Base-by-base conservation (phyloP, 164 flowering plant species). In the Saururus chinensis region DNA sequence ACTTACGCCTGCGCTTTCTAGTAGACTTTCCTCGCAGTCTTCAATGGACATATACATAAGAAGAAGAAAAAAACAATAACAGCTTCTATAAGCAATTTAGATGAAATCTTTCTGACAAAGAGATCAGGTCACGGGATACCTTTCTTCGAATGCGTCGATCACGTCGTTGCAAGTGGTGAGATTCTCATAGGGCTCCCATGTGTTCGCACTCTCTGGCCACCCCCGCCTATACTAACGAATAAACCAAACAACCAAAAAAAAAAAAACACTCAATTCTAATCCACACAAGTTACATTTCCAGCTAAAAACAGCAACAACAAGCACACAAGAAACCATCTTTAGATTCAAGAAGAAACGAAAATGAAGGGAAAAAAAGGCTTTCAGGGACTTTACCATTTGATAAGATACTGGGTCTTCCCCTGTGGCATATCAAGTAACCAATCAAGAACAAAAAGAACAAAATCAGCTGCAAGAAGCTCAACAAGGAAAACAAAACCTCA, bases 171-270 rank as follows among this genome's bases (percentile, higher is more conserved):
- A 83, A 17, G 84, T 51, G 62, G 73, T 71, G 56, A 95, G 77
- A 73, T 95, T 92, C 71, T 89, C 93, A 13, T 81, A 56, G 24
- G 99, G 99, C 76, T 95, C 99, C 99, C 99, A 95, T 0, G 99
- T 95, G 70, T 91, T 95, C 17, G 88, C 85, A 1, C 85, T 74
- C 80, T 95, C 99, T 0, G 99, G 88, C 99, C 99, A 95, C 20
- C 88, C 99, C 51, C 99, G 99, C 99, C 99, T 93, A 26, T 0
- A 19, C 51, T 54, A 41, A 19, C 57, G 23, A 52, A 53, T 12
- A 45, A 45, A 12, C 14, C 14, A 45, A 45, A 45, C 14, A 10
- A 9, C 30, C 58, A 23, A 16, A 1, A 24, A 24, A 16, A 10
- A 55, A 54, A 22, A 41, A 41, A 41, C 8, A 41, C 8, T 17